Conservation (phyloP, 129 eudicot genomes). For the Scalesia atractyloides region DNA sequence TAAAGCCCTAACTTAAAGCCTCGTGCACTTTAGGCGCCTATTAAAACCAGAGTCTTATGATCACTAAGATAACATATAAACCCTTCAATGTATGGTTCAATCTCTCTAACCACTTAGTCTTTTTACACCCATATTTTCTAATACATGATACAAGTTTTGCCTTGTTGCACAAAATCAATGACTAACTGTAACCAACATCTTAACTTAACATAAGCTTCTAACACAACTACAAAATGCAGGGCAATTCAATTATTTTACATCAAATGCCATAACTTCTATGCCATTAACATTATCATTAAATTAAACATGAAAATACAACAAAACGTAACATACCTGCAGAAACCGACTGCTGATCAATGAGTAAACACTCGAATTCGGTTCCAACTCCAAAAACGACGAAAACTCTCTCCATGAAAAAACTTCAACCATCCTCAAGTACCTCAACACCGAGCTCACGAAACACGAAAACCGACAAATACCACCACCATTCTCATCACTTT, state of each 20-base stretch:
- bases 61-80: neutral
- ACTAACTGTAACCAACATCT: neutral
- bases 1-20: too few relatives aligned
- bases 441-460: constrained; percentile 44
- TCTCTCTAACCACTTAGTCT: neutral
- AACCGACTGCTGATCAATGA: constrained; percentile 41
- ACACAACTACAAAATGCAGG: neutral
- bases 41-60: neutral
- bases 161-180: neutral
- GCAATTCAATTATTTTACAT: neutral
- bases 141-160: neutral
- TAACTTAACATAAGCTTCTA: neutral
- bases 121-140: neutral
- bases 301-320: neutral
- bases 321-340: constrained; percentile 44
- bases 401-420: constrained; percentile 33
- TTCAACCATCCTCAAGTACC: constrained; percentile 44
- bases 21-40: too few relatives aligned
- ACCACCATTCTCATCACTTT: neutral
- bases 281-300: constrained; percentile 13
- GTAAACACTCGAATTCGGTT: constrained; percentile 38
- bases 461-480: constrained; percentile 30
- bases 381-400: constrained; percentile 44
- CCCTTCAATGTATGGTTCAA: neutral
- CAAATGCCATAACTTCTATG: neutral